Base-by-base conservation (phyloP, 2,329 filamentous ascomycete genomes). In the Ceratocystis colombiana region DNA sequence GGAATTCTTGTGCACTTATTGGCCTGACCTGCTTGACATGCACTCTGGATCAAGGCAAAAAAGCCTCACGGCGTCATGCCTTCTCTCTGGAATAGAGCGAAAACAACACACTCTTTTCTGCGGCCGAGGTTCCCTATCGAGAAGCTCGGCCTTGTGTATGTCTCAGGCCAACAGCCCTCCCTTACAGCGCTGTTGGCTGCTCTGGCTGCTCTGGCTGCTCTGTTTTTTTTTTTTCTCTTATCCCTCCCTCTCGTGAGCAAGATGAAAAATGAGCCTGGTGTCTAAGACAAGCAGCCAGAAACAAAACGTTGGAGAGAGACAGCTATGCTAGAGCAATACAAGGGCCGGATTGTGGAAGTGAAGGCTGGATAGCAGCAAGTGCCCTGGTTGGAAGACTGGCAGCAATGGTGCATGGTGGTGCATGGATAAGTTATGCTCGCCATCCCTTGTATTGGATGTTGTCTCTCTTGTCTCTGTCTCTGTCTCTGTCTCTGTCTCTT, bases 11-110 rank as follows among this genome's bases (percentile, higher is more conserved):
- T 41, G 37, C 37, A 41, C 37, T 41, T 41, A 2, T 41, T 41
- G 37, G 3, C 10, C 37, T 4, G 8, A 41, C 37, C 10, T 41
- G 37, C 37, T 41, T 41, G 37, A 41, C 37, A 41, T 41, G 37
- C 10, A 41, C 37, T 12, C 10, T 41, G 37, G 37, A 41, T 41
- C 10, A 41, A 7, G 5, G n/a, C 7, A 10, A 37, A 59, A 59
- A 59, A 59, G 53, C 53, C 53, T 59, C 53, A 59, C 53, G 6
- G 53, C 25, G 5, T 59, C 53, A 59, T 33, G 25, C 8, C 22
- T 15, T 59, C 1, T 59, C 53, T 30, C 53, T 59, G 8, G 12
- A 37, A 59, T 59, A n/a, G 12, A 37, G 6, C 53, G 7, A 30
- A n/a, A n/a, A 57, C 5, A 33, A 8, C 25, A 33, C 1, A 4